Conservation (phyloP, 345 rosid genomes). For the Isatis tinctoria region DNA sequence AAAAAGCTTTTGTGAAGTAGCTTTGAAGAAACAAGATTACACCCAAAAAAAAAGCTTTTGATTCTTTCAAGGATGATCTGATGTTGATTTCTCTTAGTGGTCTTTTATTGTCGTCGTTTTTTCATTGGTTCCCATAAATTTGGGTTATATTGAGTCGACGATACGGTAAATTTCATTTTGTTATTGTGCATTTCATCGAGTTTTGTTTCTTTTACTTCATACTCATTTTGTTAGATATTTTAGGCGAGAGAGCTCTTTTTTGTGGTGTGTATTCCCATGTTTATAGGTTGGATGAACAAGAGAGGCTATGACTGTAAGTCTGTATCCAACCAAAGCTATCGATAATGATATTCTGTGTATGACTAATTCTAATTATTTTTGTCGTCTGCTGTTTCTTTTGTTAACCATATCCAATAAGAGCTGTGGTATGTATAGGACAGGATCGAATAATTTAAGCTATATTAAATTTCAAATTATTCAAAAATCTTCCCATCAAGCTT, state of each 20-base stretch:
- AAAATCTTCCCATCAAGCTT: background rate
- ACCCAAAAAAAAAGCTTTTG: background rate
- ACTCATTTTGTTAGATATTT: conserved; percentile 16
- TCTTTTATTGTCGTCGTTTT: background rate
- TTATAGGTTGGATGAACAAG: background rate
- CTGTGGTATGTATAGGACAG: background rate
- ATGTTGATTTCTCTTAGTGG: background rate
- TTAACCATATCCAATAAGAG: background rate
- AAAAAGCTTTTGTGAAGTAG: conserved; percentile 31
- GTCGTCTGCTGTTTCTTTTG: background rate
- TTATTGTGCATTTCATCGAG: conserved; percentile 23
- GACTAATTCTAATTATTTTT: background rate
- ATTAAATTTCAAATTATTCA: background rate
- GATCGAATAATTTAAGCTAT: background rate
- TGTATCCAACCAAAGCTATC: conserved; percentile 11
- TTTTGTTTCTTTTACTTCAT: background rate
- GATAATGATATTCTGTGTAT: background rate
- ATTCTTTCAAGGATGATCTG: conserved; percentile 7
- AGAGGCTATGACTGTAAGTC: background rate
- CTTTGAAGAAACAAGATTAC: background rate
- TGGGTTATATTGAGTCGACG: conserved; percentile 15
- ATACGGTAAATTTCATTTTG: conserved; percentile 7
- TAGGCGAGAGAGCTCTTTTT: background rate
- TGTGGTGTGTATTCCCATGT: background rate
- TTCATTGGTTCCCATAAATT: conserved; percentile 2